phyloP scores from a whole-genome alignment of 2,329 filamentous ascomycete species.

The Exserohilum rostratum region DNA sequence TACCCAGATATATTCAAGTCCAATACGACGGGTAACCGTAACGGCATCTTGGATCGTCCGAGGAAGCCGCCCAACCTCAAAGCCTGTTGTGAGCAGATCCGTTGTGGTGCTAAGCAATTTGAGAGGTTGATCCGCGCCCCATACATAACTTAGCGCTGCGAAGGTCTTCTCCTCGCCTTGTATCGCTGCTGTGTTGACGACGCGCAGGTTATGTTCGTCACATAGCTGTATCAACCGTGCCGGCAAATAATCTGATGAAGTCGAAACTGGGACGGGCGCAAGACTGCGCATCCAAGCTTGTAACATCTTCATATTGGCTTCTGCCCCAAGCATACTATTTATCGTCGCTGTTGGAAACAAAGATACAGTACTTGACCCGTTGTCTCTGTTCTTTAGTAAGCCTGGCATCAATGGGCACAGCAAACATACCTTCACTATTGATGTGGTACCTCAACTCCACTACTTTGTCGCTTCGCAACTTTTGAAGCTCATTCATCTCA shows the following conservation, averaged over 20 bases:
- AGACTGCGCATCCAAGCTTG: background rate
- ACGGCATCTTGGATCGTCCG: slow-evolving; percentile 17
- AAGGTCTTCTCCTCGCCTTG: background rate
- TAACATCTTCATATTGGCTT: background rate
- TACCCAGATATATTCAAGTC: slow-evolving; percentile 16
- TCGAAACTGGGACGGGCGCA: background rate
- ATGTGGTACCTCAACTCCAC: background rate
- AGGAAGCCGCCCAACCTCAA: slow-evolving; percentile 6
- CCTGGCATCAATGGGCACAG: background rate
- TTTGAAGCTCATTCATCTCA: background rate
- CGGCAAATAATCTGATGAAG: background rate
- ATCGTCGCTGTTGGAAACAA: background rate
- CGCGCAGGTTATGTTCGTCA: background rate
- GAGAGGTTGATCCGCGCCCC: slow-evolving; percentile 9
- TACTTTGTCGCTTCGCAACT: background rate
- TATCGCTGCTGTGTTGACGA: background rate
- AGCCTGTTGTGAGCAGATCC: background rate
- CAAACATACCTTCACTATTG: background rate
- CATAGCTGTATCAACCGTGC: background rate
- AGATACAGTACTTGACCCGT: background rate
- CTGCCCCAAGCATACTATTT: background rate
- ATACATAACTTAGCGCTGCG: slow-evolving; percentile 13
- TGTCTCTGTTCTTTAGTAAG: background rate
- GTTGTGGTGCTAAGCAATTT: slow-evolving; percentile 1
- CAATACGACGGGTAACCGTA: slow-evolving; percentile 11